Evolutionary conservation across 805 yeast genomes (phyloP).

Genomic region (Suhomyces sp.): DNA sequence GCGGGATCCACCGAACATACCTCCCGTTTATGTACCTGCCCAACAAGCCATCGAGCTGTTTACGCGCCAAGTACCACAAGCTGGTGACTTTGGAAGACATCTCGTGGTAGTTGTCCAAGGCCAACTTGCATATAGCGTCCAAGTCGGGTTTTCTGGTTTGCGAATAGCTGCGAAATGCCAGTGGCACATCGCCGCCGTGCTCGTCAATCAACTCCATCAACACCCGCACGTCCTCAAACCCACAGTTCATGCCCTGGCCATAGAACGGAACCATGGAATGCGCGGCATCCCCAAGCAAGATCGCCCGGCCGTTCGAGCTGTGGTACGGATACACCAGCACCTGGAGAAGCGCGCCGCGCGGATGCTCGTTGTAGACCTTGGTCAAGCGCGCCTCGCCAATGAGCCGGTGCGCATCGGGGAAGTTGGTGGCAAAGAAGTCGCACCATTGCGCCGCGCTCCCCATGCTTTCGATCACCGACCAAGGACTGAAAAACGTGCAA

Average conservation of each 20-base stretch:
- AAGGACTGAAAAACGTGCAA: conserved; percentile 83
- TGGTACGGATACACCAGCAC: conserved; percentile 70
- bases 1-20: conserved; percentile 64
- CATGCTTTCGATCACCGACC: conserved; percentile 58
- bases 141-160: conserved; percentile 59
- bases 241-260: conserved; percentile 97
- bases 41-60: conserved; percentile 62
- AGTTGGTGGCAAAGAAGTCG: conserved; percentile 55
- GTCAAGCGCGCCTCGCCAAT: conserved; percentile 59
- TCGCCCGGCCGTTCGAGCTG: conserved; percentile 52
- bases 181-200: conserved; percentile 34
- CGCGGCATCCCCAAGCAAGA: conserved; percentile 89
- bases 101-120: conserved; percentile 77
- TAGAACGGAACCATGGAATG: conserved; percentile 98
- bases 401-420: conserved; percentile 70
- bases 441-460: conserved; percentile 42
- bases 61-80: conserved; percentile 57
- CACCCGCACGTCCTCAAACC: conserved; percentile 83
- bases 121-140: conserved; percentile 71
- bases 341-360: conserved; percentile 76
- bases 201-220: conserved; percentile 51
- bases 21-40: conserved; percentile 54
- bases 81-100: conserved; percentile 81
- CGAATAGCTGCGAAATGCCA: conserved; percentile 57
- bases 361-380: conserved; percentile 54